These are phyloP conservation scores for Xylaria sp. DNA, from an alignment of 2,329 filamentous ascomycete species.

Conservation along the genomic window DNA sequence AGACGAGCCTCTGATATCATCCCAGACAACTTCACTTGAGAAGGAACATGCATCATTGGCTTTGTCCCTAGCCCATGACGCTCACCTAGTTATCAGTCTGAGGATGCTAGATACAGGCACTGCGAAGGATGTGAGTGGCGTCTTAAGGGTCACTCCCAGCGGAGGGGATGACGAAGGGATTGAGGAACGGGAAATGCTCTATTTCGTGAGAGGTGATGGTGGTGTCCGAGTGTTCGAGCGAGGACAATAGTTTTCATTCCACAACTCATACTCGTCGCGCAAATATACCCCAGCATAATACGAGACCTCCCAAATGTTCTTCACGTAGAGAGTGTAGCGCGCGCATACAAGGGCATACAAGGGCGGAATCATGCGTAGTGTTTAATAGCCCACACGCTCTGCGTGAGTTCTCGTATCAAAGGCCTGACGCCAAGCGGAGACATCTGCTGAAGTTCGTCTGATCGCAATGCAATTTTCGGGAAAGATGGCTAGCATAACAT, in stretches of 20 bases:
- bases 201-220: constrained; percentile 79
- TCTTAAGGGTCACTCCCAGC: constrained; percentile 73
- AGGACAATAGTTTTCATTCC: constrained; percentile 56
- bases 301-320: background rate
- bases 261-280: too few species aligned
- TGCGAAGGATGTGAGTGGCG: constrained; percentile 89
- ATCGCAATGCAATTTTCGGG: constrained; percentile 38
- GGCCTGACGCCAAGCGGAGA: background rate
- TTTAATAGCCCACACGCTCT: too few species aligned
- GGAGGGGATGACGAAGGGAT: constrained; percentile 38
- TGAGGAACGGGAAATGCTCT: constrained; percentile 74
- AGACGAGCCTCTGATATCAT: constrained; percentile 70
- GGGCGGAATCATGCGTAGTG: too few species aligned
- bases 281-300: background rate
- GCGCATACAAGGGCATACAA: too few species aligned
- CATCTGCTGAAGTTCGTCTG: constrained; percentile 26
- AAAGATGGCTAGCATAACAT: constrained; percentile 37
- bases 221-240: constrained; percentile 82
- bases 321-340: background rate
- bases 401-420: too few species aligned
- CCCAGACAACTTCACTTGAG: constrained; percentile 67
- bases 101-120: constrained; percentile 81
- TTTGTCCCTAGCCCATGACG: constrained; percentile 73
- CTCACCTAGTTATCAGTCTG: constrained; percentile 70
- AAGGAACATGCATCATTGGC: constrained; percentile 71